Percentiles rank a stretch among this genome's conserved stretches.
phyloP scores from a whole-genome alignment of 208 protist species.

The Acanthamoeba healyi region DNA sequence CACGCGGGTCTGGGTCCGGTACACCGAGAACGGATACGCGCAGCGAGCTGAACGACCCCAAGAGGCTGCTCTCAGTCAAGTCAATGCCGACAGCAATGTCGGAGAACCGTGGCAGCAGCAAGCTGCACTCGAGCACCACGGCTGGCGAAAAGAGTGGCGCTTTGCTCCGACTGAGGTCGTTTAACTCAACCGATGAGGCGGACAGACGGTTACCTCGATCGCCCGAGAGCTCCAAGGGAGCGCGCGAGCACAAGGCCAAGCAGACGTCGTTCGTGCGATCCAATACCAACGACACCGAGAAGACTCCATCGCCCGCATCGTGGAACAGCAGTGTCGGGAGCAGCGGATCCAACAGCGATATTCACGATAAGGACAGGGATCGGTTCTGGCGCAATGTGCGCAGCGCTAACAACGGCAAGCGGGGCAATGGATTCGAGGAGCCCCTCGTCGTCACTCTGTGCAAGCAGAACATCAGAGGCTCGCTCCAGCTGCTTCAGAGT shows the following conservation, averaged over 20 bases:
- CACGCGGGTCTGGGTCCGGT: too few species aligned
- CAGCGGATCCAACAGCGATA: not conserved
- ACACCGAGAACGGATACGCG: not conserved
- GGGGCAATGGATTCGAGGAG: not conserved
- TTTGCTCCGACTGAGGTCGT: not conserved
- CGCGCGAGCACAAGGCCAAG: not conserved
- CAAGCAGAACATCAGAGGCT: slow-evolving; percentile 47
- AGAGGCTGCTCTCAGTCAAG: too few species aligned
- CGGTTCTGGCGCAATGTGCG: slow-evolving; percentile 51
- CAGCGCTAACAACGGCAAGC: not conserved
- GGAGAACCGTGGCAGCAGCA: too few species aligned
- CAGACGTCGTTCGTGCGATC: not conserved
- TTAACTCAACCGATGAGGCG: not conserved
- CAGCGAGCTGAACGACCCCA: not conserved
- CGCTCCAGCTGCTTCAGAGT: slow-evolving; percentile 16
- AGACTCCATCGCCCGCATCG: not conserved
- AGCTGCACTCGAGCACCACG: too few species aligned
- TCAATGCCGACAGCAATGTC: not conserved
- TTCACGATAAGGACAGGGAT: not conserved
- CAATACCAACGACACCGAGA: not conserved
- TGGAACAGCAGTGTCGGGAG: not conserved
- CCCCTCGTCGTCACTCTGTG: slow-evolving; percentile 35
- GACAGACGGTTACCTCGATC: not conserved
- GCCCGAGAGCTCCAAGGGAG: not conserved
- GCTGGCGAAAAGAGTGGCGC: not conserved